Base-by-base conservation (phyloP, 163 green algal species). In the Chloromonas sp. region DNA sequence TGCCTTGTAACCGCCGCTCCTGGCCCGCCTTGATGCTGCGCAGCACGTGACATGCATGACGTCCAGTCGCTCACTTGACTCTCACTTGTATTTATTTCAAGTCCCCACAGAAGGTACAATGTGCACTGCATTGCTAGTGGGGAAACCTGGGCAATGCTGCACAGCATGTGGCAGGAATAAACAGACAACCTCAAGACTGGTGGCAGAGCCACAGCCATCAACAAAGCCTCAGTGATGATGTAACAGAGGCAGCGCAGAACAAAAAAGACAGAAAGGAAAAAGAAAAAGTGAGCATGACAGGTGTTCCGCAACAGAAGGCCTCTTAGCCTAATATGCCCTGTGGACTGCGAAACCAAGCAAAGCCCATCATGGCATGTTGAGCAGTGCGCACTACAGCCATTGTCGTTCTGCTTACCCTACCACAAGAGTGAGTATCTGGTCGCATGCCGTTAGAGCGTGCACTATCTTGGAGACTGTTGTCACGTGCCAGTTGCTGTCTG, bases 1-100 rank as follows among this genome's bases (percentile, higher is more conserved):
- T 94, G 62, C 59, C 71, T n/a, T 94, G 83, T 8, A 93, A 81
- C 57, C 90, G 86, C 61, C 82, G 83, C 87, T 93, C 88, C 70
- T 93, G 90, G 3, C 86, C 88, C 0, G 89, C 90, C 87, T 93
- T 93, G 82, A 92, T 92, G 60, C 88, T 91, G 88, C 83, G 59
- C 66, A 14, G 61, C 15, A 2, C 79, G 11, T 36, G 15, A 0
- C 59, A 71, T 57, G 58, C 60, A 77, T 88, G 85, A 60, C 3
- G 36, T 71, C 60, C 59, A 70, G 2, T 58, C 1, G 60, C 60
- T 58, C 77, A 60, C 59, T 60, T 36, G n/a, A 78, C 77, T 61
- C 60, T 1, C n/a, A 81, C 58, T 2, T 1, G 3, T 58, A 2
- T 5, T 83, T 14, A 1, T 74, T 83, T 8, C 1, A 58, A 71